Conservation (phyloP, 257 asterid species). For the Handroanthus guayacan region DNA sequence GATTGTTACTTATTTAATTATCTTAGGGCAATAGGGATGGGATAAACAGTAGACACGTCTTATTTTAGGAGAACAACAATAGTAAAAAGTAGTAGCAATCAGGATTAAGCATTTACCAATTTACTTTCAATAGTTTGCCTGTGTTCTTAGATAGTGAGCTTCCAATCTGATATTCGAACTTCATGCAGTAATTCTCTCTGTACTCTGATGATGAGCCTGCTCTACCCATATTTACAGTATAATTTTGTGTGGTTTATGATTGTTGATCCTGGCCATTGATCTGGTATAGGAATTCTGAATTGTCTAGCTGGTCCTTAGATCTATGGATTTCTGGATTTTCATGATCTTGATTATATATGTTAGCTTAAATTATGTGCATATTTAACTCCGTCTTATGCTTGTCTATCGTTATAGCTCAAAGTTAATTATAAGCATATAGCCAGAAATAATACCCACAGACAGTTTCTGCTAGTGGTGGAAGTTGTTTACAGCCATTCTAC, state of each 20-base stretch:
- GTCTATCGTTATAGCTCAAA: background rate
- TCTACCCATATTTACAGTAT: background rate
- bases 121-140: background rate
- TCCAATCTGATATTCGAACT: background rate
- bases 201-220: background rate
- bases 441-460: no score
- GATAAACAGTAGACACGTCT: background rate
- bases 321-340: background rate
- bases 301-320: background rate
- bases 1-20: background rate
- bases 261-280: background rate
- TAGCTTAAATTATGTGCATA: background rate
- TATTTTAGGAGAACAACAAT: slow-evolving; percentile 4
- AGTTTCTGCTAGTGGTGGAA: background rate
- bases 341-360: background rate
- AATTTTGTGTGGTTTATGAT: background rate
- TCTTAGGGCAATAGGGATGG: background rate
- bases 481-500: background rate
- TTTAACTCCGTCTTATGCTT: background rate
- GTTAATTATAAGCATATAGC: background rate
- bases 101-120: slow-evolving; percentile 13
- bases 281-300: background rate
- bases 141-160: background rate
- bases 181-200: background rate
- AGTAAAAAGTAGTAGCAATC: background rate